Evolutionary conservation across 2,329 filamentous ascomycete species (phyloP).

Genomic region (Emmonsiellopsis sp.): DNA sequence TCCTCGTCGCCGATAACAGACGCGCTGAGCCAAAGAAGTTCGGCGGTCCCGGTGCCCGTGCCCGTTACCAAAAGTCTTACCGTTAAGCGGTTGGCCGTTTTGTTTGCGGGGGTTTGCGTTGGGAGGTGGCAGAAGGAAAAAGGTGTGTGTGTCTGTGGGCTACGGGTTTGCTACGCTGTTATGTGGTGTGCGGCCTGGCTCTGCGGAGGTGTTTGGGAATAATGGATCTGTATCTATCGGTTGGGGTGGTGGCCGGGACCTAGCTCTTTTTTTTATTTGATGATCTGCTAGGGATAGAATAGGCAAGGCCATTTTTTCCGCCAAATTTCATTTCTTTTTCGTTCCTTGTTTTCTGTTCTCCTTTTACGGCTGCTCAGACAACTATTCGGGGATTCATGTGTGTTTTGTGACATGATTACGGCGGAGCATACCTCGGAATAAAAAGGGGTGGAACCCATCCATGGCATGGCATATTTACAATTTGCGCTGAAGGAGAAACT

Average conservation of each 20-base stretch:
- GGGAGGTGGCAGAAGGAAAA: neutral
- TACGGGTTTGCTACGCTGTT: neutral
- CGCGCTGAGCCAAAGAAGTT: conserved; percentile 98
- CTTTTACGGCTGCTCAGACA: neutral
- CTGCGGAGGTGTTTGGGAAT: neutral
- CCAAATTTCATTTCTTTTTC: neutral
- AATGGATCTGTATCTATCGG: conserved; percentile 1
- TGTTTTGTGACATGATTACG: neutral
- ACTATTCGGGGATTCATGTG: neutral
- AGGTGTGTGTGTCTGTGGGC: neutral
- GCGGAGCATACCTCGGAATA: neutral
- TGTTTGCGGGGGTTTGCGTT: neutral
- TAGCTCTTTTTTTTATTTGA: neutral
- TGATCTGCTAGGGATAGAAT: conserved; percentile 3
- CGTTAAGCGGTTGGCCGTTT: conserved; percentile 53
- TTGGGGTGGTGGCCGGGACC: neutral
- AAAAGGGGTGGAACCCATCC: neutral
- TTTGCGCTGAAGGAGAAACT: neutral
- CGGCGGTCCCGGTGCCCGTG: conserved; percentile 74
- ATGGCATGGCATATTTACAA: neutral
- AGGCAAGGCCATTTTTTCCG: neutral
- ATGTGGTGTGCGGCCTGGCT: neutral
- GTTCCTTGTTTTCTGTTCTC: neutral
- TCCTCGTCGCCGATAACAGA: conserved; percentile 98
- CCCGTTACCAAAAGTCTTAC: conserved; percentile 99